A percentile compares a stretch with the other conserved stretches of the same genome.
Evolutionary conservation across 306 rosid species (phyloP).

Genomic region (Dalbergia cultrata): DNA sequence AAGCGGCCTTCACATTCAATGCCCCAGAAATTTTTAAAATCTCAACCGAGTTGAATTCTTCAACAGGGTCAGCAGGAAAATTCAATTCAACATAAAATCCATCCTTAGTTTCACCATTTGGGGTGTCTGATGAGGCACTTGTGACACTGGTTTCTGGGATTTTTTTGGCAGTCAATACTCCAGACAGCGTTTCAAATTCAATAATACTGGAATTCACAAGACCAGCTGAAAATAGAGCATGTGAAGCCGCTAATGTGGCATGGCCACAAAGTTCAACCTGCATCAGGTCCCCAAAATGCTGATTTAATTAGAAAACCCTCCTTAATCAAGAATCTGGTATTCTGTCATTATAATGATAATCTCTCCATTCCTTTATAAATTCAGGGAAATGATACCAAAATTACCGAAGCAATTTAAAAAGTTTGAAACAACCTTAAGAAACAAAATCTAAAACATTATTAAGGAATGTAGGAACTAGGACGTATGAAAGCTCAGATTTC

Average conservation of each 20-base stretch:
- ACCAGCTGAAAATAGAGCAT: slow-evolving; percentile 62
- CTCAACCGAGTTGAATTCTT: slow-evolving; percentile 51
- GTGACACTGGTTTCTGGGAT: slow-evolving; percentile 29
- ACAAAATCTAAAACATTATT: neutral
- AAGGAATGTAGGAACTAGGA: too few species aligned
- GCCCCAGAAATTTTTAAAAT: slow-evolving; percentile 53
- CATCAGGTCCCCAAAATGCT: neutral
- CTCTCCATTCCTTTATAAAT: too few species aligned
- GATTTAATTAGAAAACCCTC: neutral
- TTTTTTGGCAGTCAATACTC: slow-evolving; percentile 64
- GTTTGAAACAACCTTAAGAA: neutral
- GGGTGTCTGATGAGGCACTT: slow-evolving; percentile 25
- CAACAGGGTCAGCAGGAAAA: slow-evolving; percentile 54
- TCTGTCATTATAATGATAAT: neutral
- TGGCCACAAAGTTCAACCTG: slow-evolving; percentile 92
- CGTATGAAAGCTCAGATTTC: too few species aligned
- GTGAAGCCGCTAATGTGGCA: slow-evolving; percentile 86
- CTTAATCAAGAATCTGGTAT: neutral
- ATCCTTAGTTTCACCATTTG: slow-evolving; percentile 39
- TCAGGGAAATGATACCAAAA: too few species aligned
- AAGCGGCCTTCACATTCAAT: slow-evolving; percentile 54
- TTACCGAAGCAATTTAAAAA: too few species aligned
- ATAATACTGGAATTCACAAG: slow-evolving; percentile 51
- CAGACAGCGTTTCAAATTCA: slow-evolving; percentile 76
- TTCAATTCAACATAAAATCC: slow-evolving; percentile 59